Evolutionary conservation across 495 filamentous ascomycete genomes (phyloP), one percentile per base, ranked within the genome.

Genomic region (Pseudoneurospora amorphoporcata): DNA sequence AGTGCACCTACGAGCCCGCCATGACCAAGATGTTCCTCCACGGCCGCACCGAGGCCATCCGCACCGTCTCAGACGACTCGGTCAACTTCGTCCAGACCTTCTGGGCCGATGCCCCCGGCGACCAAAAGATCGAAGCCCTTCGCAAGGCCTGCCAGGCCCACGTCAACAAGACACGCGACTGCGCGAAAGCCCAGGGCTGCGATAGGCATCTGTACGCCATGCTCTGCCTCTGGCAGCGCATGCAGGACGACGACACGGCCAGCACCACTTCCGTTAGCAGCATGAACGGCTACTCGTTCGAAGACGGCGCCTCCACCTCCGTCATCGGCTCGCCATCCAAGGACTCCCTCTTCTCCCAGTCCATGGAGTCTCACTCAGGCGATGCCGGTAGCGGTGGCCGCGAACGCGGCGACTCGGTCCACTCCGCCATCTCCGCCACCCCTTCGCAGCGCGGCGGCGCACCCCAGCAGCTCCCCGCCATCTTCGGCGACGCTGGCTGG

Each of bases 11-110:
- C 80, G 95, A 99, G 81, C 96, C 95, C 17, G 94, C 95, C 38
- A 99, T 99, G 95, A 99, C 95, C 17, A 99, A 99, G 82, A 81
- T 89, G 70, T 99, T 88, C 81, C 88, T 96, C 41, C 95, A 98
- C 76, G 95, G 95, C 12, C 91, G 95, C 32, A 99, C 95, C 1
- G 95, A 99, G 82, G 95, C 95, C 9, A 90, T 99, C 71, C 88
- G 95, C 35, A 88, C 93, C 1, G 94, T 98, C 2, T 92, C 94
- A 0, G 85, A 88, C 4, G 94, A 95, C 73, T 89, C 89, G 8
- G 86, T 92, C 32, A 88, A 95, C 72, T 99, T 97, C 76, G 92
- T 98, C 39, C 91, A 90, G 77, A 93, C 92, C 19, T 99, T 99
- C 85, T 99, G 95, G 92, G 94, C 88, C 23, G 96, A 98, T 70